Conservation (phyloP, 345 rosid species). For the Salix exigua region DNA sequence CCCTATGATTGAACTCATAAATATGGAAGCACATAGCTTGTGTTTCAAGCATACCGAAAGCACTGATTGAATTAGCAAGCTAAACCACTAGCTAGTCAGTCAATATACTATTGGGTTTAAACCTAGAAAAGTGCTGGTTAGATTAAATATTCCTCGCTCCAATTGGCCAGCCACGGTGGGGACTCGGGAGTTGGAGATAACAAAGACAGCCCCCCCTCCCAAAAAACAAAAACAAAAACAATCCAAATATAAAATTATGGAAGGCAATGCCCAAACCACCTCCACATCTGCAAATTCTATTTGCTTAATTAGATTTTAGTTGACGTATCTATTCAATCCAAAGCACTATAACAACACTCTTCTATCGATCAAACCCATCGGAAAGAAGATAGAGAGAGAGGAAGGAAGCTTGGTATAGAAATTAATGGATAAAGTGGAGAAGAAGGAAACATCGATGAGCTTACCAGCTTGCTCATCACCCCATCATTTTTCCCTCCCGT, state of each 20-base stretch:
- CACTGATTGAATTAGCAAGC: background rate
- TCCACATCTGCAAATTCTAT: background rate
- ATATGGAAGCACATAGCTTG: background rate
- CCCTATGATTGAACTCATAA: too few relatives aligned
- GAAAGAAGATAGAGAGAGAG: too few relatives aligned
- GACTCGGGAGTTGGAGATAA: background rate
- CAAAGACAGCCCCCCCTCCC: background rate
- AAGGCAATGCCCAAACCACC: conserved; percentile 17
- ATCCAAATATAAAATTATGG: background rate
- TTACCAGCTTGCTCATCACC: background rate
- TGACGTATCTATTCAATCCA: conserved; percentile 14
- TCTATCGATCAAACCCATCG: background rate
- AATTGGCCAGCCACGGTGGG: background rate
- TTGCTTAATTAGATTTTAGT: conserved; percentile 6
- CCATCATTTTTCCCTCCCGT: background rate
- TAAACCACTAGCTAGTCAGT: too few relatives aligned
- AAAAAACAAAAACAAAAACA: too few relatives aligned
- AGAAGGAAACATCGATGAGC: background rate
- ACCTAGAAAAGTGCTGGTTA: background rate
- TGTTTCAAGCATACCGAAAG: conserved; percentile 11
- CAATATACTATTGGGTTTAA: background rate
- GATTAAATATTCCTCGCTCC: background rate
- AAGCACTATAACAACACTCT: conserved; percentile 6
- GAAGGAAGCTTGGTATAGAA: background rate
- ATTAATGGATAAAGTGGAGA: background rate